A percentile compares a stretch with the other conserved stretches of the same genome.
Evolutionary conservation across 108 stramenopile species (phyloP).

Genomic region (Epithemia pelagica): DNA sequence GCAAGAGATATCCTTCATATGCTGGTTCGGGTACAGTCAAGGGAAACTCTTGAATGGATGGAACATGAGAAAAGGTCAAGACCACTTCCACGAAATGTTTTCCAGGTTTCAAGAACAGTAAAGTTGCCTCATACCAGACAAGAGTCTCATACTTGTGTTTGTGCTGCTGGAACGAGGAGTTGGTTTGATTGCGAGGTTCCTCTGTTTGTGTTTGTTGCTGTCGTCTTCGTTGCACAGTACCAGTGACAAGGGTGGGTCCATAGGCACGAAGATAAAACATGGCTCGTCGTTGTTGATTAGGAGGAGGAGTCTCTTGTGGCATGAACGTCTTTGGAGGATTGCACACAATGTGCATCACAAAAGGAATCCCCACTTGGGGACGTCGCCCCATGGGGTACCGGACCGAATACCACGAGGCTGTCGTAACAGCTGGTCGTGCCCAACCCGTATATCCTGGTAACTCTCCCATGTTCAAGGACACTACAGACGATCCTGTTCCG

Average conservation of each 20-base stretch:
- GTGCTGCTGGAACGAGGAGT: too few relatives aligned
- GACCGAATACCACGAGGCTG: too few relatives aligned
- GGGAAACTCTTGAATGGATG: constrained; percentile 41
- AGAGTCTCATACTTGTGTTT: constrained; percentile 1
- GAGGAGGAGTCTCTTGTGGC: too few relatives aligned
- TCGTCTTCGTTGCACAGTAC: constrained; percentile 2
- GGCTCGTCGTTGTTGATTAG: too few relatives aligned
- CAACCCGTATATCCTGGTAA: constrained; percentile 74
- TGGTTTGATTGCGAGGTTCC: neutral
- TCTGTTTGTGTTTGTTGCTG: too few relatives aligned
- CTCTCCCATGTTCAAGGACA: constrained; percentile 32
- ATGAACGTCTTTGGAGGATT: too few relatives aligned
- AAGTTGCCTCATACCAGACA: constrained; percentile 29
- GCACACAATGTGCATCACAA: too few relatives aligned
- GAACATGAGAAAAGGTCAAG: constrained; percentile 51
- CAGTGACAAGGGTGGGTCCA: constrained; percentile 47
- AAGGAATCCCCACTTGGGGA: too few relatives aligned
- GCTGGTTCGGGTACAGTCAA: constrained; percentile 35
- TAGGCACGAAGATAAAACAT: constrained; percentile 56
- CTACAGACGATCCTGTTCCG: too few relatives aligned
- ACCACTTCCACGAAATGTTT: constrained; percentile 61
- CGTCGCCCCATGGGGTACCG: too few relatives aligned
- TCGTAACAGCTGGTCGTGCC: constrained; percentile 61
- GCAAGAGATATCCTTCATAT: constrained; percentile 68
- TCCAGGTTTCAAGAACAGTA: constrained; percentile 43